Conservation (phyloP, 805 yeast species). For the Sugiyamaella mastotermitis region DNA sequence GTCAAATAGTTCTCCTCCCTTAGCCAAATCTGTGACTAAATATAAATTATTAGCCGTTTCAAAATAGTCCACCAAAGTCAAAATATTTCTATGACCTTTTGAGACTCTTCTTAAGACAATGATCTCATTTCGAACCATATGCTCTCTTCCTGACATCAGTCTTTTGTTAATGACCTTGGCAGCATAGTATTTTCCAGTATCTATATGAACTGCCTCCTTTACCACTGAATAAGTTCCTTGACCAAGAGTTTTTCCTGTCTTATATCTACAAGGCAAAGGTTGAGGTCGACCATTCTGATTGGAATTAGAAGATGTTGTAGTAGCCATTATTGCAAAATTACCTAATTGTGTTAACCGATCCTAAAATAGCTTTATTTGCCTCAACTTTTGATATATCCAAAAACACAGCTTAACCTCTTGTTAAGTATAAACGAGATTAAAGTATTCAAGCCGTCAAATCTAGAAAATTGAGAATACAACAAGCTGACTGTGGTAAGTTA, state of each 20-base stretch:
- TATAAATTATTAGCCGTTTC: conserved; percentile 53
- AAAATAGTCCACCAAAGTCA: conserved; percentile 61
- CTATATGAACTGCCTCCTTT: conserved; percentile 36
- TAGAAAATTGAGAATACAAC: too few species aligned
- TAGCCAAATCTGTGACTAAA: conserved; percentile 61
- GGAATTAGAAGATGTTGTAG: background rate
- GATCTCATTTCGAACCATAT: conserved; percentile 56
- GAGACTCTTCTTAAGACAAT: conserved; percentile 47
- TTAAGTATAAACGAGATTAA: too few species aligned
- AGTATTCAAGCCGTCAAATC: too few species aligned
- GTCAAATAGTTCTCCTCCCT: conserved; percentile 65
- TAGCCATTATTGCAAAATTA: conserved; percentile 1
- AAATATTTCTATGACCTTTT: conserved; percentile 46
- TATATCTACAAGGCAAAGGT: conserved; percentile 25
- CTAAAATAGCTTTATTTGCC: background rate
- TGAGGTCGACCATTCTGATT: too few species aligned
- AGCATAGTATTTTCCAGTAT: conserved; percentile 43
- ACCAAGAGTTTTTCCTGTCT: conserved; percentile 34
- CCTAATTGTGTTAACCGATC: conserved; percentile 1
- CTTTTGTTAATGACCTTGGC: conserved; percentile 47
- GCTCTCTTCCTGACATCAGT: conserved; percentile 48
- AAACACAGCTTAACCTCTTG: background rate
- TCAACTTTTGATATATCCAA: background rate
- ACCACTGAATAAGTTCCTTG: conserved; percentile 40
- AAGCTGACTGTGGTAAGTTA: too few species aligned